phyloP scores from a whole-genome alignment of 768 basidiomycete genomes.

The Boletus rubroflammeus region DNA sequence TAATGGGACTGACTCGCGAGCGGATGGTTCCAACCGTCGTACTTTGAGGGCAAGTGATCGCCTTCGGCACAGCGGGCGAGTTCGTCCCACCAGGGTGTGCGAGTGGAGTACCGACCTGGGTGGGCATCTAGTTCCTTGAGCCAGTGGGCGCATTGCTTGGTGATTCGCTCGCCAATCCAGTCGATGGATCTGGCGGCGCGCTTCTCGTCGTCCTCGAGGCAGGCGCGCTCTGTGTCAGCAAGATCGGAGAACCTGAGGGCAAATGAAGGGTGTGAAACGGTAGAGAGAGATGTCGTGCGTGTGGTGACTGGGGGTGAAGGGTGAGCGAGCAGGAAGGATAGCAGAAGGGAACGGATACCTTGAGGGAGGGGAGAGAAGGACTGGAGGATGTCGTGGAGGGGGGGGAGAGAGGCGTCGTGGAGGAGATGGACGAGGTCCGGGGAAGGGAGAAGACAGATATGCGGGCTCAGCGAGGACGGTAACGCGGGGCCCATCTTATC shows the following conservation, averaged over 20 bases:
- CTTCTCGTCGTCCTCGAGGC: slow-evolving; percentile 73
- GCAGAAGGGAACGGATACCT: slow-evolving; percentile 41
- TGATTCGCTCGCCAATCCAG: slow-evolving; percentile 77
- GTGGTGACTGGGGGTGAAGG: slow-evolving; percentile 59
- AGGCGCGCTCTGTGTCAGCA: slow-evolving; percentile 65
- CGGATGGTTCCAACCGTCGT: slow-evolving; percentile 87
- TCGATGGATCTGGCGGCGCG: slow-evolving; percentile 80
- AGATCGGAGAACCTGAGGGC: slow-evolving; percentile 77
- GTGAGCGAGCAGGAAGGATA: slow-evolving; percentile 2
- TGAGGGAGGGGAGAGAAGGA: slow-evolving; percentile 82
- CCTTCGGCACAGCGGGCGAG: slow-evolving; percentile 73
- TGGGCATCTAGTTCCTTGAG: slow-evolving; percentile 57
- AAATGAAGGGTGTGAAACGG: slow-evolving; percentile 71
- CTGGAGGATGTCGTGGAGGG: slow-evolving; percentile 71
- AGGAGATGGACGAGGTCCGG: slow-evolving; percentile 66
- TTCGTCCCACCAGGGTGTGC: slow-evolving; percentile 89
- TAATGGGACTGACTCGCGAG: slow-evolving; percentile 56
- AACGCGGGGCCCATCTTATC: slow-evolving; percentile 48
- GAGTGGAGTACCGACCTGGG: slow-evolving; percentile 37
- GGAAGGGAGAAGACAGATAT: slow-evolving; percentile 71
- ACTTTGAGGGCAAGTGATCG: slow-evolving; percentile 65
- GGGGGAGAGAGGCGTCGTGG: slow-evolving; percentile 55
- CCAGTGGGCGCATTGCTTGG: slow-evolving; percentile 63
- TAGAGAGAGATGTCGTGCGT: slow-evolving; percentile 66
- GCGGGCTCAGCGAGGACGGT: slow-evolving; percentile 77